A percentile compares a stretch with the other conserved stretches of the same genome.
These are phyloP conservation scores for Decorospora gaudefroyi DNA, from an alignment of 2,329 filamentous ascomycete species.

Conservation along the genomic window DNA sequence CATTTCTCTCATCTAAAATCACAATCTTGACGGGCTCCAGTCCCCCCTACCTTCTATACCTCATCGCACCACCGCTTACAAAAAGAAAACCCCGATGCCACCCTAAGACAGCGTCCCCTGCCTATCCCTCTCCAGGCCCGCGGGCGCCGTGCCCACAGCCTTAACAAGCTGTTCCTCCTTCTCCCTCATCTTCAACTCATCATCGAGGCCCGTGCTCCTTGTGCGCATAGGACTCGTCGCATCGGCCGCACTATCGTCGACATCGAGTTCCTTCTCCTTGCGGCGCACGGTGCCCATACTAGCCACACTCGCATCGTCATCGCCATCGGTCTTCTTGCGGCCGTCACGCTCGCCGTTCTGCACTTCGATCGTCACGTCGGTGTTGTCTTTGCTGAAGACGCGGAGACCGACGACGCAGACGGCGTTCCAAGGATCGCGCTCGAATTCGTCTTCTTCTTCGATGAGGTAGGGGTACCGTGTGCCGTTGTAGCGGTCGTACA, in stretches of 20 bases:
- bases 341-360: conserved; percentile 46
- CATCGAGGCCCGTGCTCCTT: conserved; percentile 34
- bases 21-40: too few relatives aligned
- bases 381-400: conserved; percentile 60
- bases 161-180: conserved; percentile 25
- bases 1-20: too few relatives aligned
- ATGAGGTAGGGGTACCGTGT: conserved; percentile 31
- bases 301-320: conserved; percentile 34
- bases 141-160: conserved; percentile 37
- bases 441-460: conserved; percentile 52
- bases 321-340: conserved; percentile 29
- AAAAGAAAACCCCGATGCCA: too few relatives aligned
- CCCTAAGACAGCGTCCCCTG: conserved; percentile 31
- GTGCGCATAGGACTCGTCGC: conserved; percentile 46
- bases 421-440: conserved; percentile 63
- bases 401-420: conserved; percentile 63
- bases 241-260: conserved; percentile 50
- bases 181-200: conserved; percentile 26
- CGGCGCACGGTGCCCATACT: conserved; percentile 27
- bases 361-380: conserved; percentile 57
- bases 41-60: too few relatives aligned
- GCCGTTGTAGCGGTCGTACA: conserved; percentile 24
- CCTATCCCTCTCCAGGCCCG: conserved; percentile 34
- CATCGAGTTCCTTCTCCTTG: conserved; percentile 46
- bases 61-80: too few relatives aligned